Percentiles rank a stretch among this genome's conserved stretches.
phyloP scores from a whole-genome alignment of 352 stramenopile species.

The Phytophthora podocarpi region DNA sequence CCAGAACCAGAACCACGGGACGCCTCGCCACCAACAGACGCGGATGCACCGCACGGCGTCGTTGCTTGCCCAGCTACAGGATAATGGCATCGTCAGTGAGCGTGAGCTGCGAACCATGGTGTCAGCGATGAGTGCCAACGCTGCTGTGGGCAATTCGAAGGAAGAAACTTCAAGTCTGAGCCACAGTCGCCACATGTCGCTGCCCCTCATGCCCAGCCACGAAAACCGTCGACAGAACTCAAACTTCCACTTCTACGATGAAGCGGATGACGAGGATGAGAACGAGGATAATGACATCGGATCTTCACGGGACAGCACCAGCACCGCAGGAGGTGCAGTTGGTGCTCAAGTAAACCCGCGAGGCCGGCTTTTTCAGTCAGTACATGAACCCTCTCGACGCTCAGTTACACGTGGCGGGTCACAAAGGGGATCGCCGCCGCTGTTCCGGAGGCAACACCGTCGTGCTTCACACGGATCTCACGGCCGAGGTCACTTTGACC shows the following conservation, averaged over 20 bases:
- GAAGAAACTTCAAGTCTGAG: constrained; percentile 18
- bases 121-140: constrained; percentile 31
- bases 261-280: constrained; percentile 28
- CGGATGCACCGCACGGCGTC: constrained; percentile 20
- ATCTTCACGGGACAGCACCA: constrained; percentile 31
- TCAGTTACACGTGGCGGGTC: constrained; percentile 20
- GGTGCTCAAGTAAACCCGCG: constrained; percentile 5
- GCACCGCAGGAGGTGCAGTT: constrained; percentile 11
- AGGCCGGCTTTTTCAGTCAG: constrained; percentile 29
- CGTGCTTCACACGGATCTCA: constrained; percentile 36
- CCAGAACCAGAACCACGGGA: constrained; percentile 9
- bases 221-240: constrained; percentile 36
- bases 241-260: constrained; percentile 26
- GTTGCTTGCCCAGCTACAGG: constrained; percentile 21
- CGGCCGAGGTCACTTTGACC: constrained; percentile 43
- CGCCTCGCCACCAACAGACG: constrained; percentile 2
- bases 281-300: constrained; percentile 19
- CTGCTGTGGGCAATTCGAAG: not conserved
- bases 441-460: constrained; percentile 29
- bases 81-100: constrained; percentile 20
- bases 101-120: constrained; percentile 36
- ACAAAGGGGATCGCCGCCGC: constrained; percentile 27
- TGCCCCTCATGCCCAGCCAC: constrained; percentile 62
- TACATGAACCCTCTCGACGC: constrained; percentile 12
- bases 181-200: constrained; percentile 51